Percentiles rank a stretch among this genome's conserved stretches.
Conservation (phyloP, 2,329 filamentous ascomycete genomes). For the Keithomyces neogunnii region DNA sequence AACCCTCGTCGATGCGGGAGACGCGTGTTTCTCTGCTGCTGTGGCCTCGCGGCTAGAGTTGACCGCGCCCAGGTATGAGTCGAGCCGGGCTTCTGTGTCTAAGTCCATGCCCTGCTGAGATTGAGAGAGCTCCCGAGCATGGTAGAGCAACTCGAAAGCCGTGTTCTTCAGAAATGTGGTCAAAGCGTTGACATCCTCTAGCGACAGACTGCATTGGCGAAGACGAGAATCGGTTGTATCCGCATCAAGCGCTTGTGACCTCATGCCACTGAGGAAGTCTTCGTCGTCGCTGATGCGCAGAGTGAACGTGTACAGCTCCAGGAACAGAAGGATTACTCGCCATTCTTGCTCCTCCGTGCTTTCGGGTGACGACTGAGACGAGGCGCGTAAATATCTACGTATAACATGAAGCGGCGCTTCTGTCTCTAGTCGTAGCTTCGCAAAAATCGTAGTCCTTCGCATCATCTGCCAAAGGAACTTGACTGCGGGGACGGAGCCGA, state of each 20-base stretch:
- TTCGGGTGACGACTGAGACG: slow-evolving; percentile 17
- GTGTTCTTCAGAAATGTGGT: slow-evolving; percentile 84
- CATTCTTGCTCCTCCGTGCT: slow-evolving; percentile 52
- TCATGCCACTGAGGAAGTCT: slow-evolving; percentile 69
- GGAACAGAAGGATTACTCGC: slow-evolving; percentile 80
- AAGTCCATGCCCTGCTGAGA: slow-evolving; percentile 13
- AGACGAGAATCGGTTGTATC: slow-evolving; percentile 37
- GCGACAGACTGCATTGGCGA: slow-evolving; percentile 57
- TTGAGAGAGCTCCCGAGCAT: slow-evolving; percentile 53
- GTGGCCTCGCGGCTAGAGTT: neutral
- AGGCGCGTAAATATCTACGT: slow-evolving; percentile 19
- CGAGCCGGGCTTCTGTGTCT: slow-evolving; percentile 17
- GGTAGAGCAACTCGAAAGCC: slow-evolving; percentile 82
- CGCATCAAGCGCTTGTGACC: slow-evolving; percentile 27
- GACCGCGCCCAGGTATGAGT: slow-evolving; percentile 18
- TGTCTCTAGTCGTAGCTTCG: slow-evolving; percentile 20
- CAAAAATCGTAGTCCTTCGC: slow-evolving; percentile 33
- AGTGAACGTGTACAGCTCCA: slow-evolving; percentile 91
- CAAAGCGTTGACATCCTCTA: slow-evolving; percentile 64
- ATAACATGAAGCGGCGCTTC: slow-evolving; percentile 21
- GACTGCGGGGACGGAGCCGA: slow-evolving; percentile 48
- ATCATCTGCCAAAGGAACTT: slow-evolving; percentile 73
- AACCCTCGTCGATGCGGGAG: slow-evolving; percentile 28
- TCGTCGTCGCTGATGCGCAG: slow-evolving; percentile 92
- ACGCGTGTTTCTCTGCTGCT: neutral